Evolutionary conservation across 1,284 basidiomycete species (phyloP).

Genomic region (Coniferiporia sulphurascens): DNA sequence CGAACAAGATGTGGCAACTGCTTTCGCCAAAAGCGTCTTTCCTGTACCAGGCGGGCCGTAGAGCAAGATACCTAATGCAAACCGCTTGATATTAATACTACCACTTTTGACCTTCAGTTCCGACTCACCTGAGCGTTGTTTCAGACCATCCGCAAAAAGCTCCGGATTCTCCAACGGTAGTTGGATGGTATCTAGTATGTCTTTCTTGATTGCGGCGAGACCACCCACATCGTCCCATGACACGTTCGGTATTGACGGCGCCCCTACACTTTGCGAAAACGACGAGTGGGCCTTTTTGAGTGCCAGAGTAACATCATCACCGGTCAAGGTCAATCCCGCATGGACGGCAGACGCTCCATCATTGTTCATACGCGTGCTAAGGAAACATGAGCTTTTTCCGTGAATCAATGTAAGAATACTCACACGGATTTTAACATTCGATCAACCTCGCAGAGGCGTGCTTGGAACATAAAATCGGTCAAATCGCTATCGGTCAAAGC

Average conservation of each 20-base stretch:
- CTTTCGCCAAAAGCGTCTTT: constrained; percentile 93
- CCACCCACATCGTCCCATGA: constrained; percentile 99
- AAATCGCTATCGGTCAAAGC: constrained; percentile 88
- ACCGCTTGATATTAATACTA: not conserved
- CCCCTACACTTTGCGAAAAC: constrained; percentile 92
- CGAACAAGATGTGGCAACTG: constrained; percentile 89
- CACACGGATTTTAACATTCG: constrained; percentile 43
- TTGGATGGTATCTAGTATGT: constrained; percentile 97
- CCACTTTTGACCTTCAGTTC: not conserved
- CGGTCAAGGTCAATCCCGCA: constrained; percentile 31
- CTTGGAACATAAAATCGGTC: constrained; percentile 61
- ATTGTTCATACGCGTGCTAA: constrained; percentile 17
- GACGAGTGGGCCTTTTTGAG: constrained; percentile 72
- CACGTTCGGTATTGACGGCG: constrained; percentile 94
- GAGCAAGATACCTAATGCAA: constrained; percentile 67
- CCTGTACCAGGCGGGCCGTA: constrained; percentile 95
- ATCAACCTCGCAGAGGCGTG: constrained; percentile 56
- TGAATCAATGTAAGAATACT: constrained; percentile 21
- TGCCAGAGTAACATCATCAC: constrained; percentile 70
- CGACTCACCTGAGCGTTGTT: constrained; percentile 84
- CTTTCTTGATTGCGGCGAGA: constrained; percentile 81
- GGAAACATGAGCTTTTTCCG: not conserved
- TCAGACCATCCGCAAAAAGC: constrained; percentile 88
- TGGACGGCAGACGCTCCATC: constrained; percentile 2
- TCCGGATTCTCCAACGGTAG: constrained; percentile 93